These are phyloP conservation scores for Sphaerulina vaccinii DNA, from an alignment of 2,329 filamentous ascomycete genomes.

Conservation along the genomic window DNA sequence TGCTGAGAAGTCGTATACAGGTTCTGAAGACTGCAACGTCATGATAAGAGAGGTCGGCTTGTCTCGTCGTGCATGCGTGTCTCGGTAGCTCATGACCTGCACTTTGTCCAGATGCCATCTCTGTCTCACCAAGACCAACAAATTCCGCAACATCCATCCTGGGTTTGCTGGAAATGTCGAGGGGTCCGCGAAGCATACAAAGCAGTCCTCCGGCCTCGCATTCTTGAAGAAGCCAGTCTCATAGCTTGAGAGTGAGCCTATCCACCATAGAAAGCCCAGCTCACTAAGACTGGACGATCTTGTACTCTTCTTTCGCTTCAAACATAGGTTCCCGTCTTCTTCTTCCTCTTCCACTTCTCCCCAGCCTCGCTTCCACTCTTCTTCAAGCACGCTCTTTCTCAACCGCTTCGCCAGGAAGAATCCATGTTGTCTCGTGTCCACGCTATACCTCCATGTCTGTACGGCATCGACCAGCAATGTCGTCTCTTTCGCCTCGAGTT, in stretches of 20 bases:
- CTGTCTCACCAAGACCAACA: constrained; percentile 79
- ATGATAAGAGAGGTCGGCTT: constrained; percentile 80
- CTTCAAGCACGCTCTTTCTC: constrained; percentile 38
- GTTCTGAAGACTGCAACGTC: constrained; percentile 58
- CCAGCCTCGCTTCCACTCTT: constrained; percentile 36
- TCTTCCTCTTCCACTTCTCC: constrained; percentile 33
- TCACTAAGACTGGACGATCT: constrained; percentile 52
- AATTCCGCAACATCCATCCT: constrained; percentile 88
- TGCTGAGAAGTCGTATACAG: constrained; percentile 31
- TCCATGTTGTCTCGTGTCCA: constrained; percentile 81
- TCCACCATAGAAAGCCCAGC: constrained; percentile 70
- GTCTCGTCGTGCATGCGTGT: constrained; percentile 73
- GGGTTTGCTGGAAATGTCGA: constrained; percentile 86
- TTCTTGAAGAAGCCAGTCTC: constrained; percentile 85
- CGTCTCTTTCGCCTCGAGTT: constrained; percentile 67
- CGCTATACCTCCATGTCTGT: constrained; percentile 81
- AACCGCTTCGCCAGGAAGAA: constrained; percentile 92
- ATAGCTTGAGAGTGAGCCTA: constrained; percentile 73
- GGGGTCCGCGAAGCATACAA: constrained; percentile 84
- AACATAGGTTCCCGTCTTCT: constrained; percentile 35
- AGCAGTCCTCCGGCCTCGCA: constrained; percentile 70
- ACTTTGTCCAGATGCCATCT: constrained; percentile 74
- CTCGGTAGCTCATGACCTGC: constrained; percentile 87
- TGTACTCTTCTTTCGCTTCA: constrained; percentile 48
- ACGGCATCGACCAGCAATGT: constrained; percentile 76